These are phyloP conservation scores for Erigeron canadensis DNA, from an alignment of 129 eudicot species.

Conservation along the genomic window DNA sequence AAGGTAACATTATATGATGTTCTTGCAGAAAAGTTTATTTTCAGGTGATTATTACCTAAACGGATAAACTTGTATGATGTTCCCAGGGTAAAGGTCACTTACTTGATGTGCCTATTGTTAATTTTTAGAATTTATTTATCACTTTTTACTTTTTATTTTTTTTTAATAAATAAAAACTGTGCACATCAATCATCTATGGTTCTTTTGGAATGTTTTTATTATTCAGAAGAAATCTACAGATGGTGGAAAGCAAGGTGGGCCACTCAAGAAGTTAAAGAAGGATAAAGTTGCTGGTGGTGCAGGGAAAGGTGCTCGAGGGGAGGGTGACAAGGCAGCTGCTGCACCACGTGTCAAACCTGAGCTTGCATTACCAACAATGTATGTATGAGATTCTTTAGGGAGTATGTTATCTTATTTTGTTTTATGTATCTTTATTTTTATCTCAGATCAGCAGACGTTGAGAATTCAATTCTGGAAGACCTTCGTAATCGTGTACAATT, in stretches of 20 bases:
- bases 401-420: not conserved
- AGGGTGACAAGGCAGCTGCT: conserved; percentile 51
- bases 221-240: conserved; percentile 80
- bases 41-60: not conserved
- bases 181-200: conserved; percentile 7
- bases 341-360: conserved; percentile 96
- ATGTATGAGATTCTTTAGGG: conserved; percentile 17
- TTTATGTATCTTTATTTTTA: conserved; percentile 4
- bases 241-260: conserved; percentile 89
- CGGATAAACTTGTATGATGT: no score
- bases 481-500: conserved; percentile 91
- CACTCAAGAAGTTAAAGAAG: conserved; percentile 82
- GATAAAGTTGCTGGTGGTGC: conserved; percentile 73
- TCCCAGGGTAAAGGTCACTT: no score
- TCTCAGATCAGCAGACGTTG: conserved; percentile 80
- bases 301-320: conserved; percentile 74
- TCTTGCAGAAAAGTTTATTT: not conserved
- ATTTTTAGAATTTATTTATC: not conserved
- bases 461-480: conserved; percentile 87
- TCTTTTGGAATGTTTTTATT: conserved; percentile 15
- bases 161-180: no score
- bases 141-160: not conserved
- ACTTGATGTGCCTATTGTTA: no score
- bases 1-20: conserved; percentile 45
- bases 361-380: conserved; percentile 85